Evolutionary conservation across 805 yeast genomes (phyloP).

Genomic region (Candida gorgasii): DNA sequence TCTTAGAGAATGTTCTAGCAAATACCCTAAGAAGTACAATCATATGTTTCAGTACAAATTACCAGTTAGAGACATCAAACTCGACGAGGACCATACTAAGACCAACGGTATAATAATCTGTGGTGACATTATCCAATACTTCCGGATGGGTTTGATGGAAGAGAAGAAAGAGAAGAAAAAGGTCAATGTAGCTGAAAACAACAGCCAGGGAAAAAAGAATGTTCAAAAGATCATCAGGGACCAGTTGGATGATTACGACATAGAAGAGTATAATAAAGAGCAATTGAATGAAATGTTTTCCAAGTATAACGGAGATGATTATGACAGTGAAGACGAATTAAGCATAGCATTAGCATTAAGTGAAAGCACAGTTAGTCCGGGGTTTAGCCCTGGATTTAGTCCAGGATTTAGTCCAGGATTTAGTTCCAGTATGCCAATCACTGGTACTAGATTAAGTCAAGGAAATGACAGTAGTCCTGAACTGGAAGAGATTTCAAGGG

Average conservation of each 20-base stretch:
- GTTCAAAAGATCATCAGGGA: conserved; percentile 27
- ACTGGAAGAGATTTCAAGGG: conserved; percentile 15
- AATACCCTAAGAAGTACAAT: conserved; percentile 26
- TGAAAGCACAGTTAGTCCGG: conserved; percentile 20
- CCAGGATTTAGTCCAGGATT: too few relatives aligned
- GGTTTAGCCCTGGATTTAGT: too few relatives aligned
- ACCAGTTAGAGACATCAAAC: conserved; percentile 27
- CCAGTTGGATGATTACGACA: conserved; percentile 39
- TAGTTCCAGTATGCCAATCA: too few relatives aligned
- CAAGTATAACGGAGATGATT: conserved; percentile 48
- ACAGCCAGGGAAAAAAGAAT: conserved; percentile 19
- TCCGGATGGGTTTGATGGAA: conserved; percentile 42
- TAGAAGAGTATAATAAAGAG: conserved; percentile 23
- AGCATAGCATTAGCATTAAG: conserved; percentile 46
- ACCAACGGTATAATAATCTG: conserved; percentile 41
- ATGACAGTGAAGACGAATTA: conserved; percentile 37
- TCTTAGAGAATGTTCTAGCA: conserved; percentile 32
- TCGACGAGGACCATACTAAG: conserved; percentile 25
- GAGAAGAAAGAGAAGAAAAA: conserved; percentile 14
- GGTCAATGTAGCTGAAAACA: conserved; percentile 21
- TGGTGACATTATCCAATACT: conserved; percentile 47
- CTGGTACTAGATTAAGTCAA: too few relatives aligned
- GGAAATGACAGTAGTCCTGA: conserved; percentile 2
- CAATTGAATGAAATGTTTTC: conserved; percentile 31
- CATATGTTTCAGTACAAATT: conserved; percentile 21